Percentiles rank a stretch among this genome's conserved stretches.
These are phyloP conservation scores for Artemisia argyi DNA, from an alignment of 129 eudicot genomes.

Conservation along the genomic window DNA sequence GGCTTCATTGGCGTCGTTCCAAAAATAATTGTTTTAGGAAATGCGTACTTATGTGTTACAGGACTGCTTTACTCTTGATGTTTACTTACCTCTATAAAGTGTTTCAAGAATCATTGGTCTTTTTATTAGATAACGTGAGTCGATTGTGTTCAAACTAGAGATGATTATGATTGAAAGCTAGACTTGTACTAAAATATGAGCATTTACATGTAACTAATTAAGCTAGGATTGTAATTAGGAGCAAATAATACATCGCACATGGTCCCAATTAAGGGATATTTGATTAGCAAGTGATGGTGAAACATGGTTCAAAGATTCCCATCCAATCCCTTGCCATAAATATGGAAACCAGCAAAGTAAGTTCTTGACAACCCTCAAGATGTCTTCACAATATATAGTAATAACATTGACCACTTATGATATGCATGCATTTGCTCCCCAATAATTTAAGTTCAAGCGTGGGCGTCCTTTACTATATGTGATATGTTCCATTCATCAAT, in stretches of 20 bases:
- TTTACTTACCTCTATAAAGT: too few species aligned
- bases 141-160: background rate
- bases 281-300: slow-evolving; percentile 6
- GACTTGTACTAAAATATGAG: background rate
- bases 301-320: slow-evolving; percentile 19
- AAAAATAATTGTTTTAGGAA: too few species aligned
- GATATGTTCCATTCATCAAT: too few species aligned
- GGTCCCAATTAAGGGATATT: slow-evolving; percentile 5
- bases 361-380: slow-evolving; percentile 11
- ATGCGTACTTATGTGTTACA: too few species aligned
- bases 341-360: slow-evolving; percentile 24
- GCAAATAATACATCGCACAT: slow-evolving; percentile 2
- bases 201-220: slow-evolving; percentile 1
- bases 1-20: too few species aligned
- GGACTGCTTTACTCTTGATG: too few species aligned
- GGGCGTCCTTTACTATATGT: too few species aligned
- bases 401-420: slow-evolving; percentile 13
- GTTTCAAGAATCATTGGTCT: too few species aligned
- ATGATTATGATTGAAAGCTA: background rate
- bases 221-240: background rate
- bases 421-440: slow-evolving; percentile 9
- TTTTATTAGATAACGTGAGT: too few species aligned
- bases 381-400: slow-evolving; percentile 22
- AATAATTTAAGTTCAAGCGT: too few species aligned
- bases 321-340: slow-evolving; percentile 15